phyloP scores from a whole-genome alignment of 2,329 filamentous ascomycete species.

The Microthyrium microscopicum region DNA sequence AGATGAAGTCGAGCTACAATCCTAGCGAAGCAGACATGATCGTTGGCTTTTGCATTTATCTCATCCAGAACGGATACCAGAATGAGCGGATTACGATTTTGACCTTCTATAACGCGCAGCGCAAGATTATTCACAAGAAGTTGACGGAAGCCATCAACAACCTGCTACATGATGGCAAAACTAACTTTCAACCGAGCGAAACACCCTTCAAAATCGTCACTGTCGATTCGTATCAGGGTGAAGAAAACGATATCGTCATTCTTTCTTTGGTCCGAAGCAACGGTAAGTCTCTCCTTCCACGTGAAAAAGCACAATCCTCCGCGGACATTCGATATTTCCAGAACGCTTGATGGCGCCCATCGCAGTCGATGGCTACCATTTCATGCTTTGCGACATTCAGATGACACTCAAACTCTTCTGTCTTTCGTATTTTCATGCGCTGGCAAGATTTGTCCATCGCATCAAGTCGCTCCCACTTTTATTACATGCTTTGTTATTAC shows the following conservation, averaged over 20 bases:
- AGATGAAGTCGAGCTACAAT: conserved; percentile 52
- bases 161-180: conserved; percentile 17
- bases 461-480: too few relatives aligned
- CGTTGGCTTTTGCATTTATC: conserved; percentile 52
- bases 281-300: too few relatives aligned
- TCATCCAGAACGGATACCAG: conserved; percentile 48
- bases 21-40: conserved; percentile 60
- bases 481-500: too few relatives aligned
- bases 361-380: too few relatives aligned
- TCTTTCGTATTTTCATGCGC: too few relatives aligned
- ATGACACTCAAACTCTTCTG: too few relatives aligned
- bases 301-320: too few relatives aligned
- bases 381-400: too few relatives aligned
- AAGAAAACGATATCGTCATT: conserved; percentile 73
- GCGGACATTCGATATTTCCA: too few relatives aligned
- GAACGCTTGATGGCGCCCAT: too few relatives aligned
- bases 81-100: conserved; percentile 55
- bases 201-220: conserved; percentile 49
- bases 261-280: conserved; percentile 68
- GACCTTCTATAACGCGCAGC: conserved; percentile 79
- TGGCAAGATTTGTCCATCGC: too few relatives aligned
- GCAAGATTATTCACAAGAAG: conserved; percentile 41
- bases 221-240: conserved; percentile 79
- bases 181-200: conserved; percentile 9
- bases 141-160: conserved; percentile 26